phyloP scores from a whole-genome alignment of 2,329 filamentous ascomycete species.

The Arachnopeziza araneosa region DNA sequence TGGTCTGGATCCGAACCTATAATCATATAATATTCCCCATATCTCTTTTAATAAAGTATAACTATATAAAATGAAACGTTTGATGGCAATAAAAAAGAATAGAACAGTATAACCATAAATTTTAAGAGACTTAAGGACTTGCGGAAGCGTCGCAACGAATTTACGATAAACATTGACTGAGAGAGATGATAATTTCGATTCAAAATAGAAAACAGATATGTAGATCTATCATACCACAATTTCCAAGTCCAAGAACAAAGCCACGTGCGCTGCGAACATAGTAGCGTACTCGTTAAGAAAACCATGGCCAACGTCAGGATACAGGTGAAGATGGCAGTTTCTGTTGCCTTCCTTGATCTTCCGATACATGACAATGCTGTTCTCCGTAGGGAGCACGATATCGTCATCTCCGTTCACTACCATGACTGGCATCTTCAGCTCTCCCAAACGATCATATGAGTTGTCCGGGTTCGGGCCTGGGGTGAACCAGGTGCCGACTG shows the following conservation, averaged over 20 bases:
- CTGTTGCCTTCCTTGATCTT: conserved; percentile 2
- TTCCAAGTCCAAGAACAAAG: conserved; percentile 9
- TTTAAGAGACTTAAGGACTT: too few species aligned
- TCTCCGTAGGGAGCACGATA: conserved; percentile 8
- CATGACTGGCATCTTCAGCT: conserved; percentile 26
- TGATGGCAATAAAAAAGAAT: too few species aligned
- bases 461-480: not conserved
- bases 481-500: not conserved
- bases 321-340: conserved; percentile 10
- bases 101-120: too few species aligned
- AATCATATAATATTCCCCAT: too few species aligned
- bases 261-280: conserved; percentile 11
- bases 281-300: conserved; percentile 14
- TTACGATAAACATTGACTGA: too few species aligned
- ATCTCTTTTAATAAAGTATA: too few species aligned
- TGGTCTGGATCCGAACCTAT: too few species aligned
- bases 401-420: conserved; percentile 19
- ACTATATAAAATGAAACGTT: too few species aligned
- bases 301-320: conserved; percentile 16
- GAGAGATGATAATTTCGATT: too few species aligned
- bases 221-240: not conserved
- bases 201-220: too few species aligned
- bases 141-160: too few species aligned
- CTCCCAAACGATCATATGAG: conserved; percentile 15
- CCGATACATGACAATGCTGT: conserved; percentile 7